Percentiles rank a stretch among this genome's conserved stretches.
These are phyloP conservation scores for Chamaecyparis obtusa DNA, from an alignment of 75 land plant genomes.

Conservation along the genomic window DNA sequence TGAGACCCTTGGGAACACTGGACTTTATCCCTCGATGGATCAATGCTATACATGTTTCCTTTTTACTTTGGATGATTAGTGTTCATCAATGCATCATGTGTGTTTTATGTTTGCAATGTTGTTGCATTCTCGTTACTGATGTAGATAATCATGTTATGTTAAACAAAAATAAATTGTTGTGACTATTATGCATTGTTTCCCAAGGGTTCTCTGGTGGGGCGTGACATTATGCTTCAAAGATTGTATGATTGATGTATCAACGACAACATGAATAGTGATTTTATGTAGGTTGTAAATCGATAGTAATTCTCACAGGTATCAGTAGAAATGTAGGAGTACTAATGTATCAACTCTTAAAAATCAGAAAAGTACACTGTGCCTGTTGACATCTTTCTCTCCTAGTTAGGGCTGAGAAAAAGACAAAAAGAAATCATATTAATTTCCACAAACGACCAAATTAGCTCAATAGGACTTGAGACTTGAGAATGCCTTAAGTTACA, in stretches of 20 bases:
- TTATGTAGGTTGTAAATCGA: not conserved
- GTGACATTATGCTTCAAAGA: not conserved
- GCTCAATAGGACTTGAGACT: not conserved
- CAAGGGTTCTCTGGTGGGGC: no score
- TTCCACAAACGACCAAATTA: not conserved
- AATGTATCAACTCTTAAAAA: not conserved
- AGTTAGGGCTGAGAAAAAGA: not conserved
- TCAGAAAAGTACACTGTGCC: not conserved
- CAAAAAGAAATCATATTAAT: not conserved
- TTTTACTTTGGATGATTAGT: no score
- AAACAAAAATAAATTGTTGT: no score
- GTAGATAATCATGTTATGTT: no score
- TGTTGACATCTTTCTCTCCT: not conserved
- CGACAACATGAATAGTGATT: not conserved
- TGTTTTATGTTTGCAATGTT: no score
- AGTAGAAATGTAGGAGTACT: not conserved
- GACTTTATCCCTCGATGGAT: no score
- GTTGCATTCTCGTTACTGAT: no score
- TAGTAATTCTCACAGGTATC: not conserved
- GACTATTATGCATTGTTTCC: no score
- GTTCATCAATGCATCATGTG: no score
- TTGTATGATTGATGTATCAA: constrained; percentile 1
- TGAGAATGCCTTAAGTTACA: not conserved
- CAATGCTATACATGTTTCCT: no score
- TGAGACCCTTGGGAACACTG: no score